Evolutionary conservation across 768 basidiomycete genomes (phyloP), one percentile per base, ranked within the genome.

Genomic region (Lentinula sp.): DNA sequence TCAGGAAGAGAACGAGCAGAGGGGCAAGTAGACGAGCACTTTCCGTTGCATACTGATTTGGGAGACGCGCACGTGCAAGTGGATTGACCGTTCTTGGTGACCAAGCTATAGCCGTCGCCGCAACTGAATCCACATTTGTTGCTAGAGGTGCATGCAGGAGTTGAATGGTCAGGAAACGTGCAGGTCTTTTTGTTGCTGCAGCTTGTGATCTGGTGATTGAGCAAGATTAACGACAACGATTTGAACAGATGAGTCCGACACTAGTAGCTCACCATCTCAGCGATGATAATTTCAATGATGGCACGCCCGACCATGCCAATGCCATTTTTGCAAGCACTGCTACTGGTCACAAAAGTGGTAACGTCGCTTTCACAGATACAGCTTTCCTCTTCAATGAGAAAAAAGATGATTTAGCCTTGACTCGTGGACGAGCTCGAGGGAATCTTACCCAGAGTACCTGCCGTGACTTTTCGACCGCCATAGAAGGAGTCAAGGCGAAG

Each of bases 111-210:
- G 6, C 70, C 71, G 53, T 69, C 57, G 13, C 51, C 60, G 68
- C 76, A 76, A 4, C 42, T 42, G 64, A 73, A 76, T n/a, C 65
- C 70, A 64, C 76, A 77, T 6, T 69, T 67, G 42, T 66, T 55
- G 9, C 46, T 42, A 11, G 54, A 40, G 39, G 59, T 28, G 62
- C 73, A 75, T 21, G 51, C 5, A 15, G 75, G 68, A 1, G 8
- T 46, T 28, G 67, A 57, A 60, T 74, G 49, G 4, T 67, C 65
- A 0, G 76, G 76, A 64, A 66, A 75, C 0, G 39, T 45, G 61
- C 74, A 75, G 11, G 49, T 51, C 35, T 64, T 10, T 3, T 62
- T 55, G 43, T 65, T 37, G 8, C 61, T 52, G 28, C 63, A 64
- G 1, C 2, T 21, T 18, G 62, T 60, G 58, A 76, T 67, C 74